Evolutionary conservation across 1,139 yeast genomes (phyloP), one percentile per base, ranked within the genome.

Genomic region (Kodamaea derodonti): DNA sequence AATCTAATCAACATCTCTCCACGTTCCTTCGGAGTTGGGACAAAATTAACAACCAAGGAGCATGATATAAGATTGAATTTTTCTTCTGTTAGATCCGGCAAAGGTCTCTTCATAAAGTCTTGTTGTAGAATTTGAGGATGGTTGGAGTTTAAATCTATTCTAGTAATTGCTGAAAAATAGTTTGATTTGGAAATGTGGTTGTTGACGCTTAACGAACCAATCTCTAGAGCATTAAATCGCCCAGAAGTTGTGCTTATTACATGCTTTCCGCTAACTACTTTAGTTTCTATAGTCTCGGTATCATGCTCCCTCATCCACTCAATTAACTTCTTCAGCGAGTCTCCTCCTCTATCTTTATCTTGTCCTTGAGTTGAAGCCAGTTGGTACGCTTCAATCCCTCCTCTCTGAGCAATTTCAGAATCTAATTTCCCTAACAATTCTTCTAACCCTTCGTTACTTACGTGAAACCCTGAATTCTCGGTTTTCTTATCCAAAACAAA

Each of bases 321-420:
- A 3, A 85, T 68, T 30, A 87, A 59, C 40, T 75, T 63, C 46
- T 82, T 84, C 1, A 95, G 87, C 0, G 96, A 85, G 55, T 90
- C 97, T 2, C 96, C 95, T 0, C 97, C 97, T 42, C 97, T 60
- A 31, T 71, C 70, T 1, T 60, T 58, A 39, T 78, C 76, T 49
- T 90, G 97, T 0, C 97, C 97, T 33, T 80, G 77, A 1, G 84
- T 75, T 1, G 96, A 86, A 0, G 97, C 97, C n/a, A 71, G 62
- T 50, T 90, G 97, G 54, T 90, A 90, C 6, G 76, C 73, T 39
- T 75, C 69, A 2, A 86, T 55, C 0, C 95, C 95, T 1, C 95
- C 95, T 34, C 78, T 62, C 34, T 60, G 68, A 8, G 64, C 61
- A 3, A 80, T 69, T 52, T 84, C 88, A 1, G 69, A 69, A 47